Evolutionary conservation across 345 rosid genomes (phyloP).

Genomic region (Conringia planisiliqua): DNA sequence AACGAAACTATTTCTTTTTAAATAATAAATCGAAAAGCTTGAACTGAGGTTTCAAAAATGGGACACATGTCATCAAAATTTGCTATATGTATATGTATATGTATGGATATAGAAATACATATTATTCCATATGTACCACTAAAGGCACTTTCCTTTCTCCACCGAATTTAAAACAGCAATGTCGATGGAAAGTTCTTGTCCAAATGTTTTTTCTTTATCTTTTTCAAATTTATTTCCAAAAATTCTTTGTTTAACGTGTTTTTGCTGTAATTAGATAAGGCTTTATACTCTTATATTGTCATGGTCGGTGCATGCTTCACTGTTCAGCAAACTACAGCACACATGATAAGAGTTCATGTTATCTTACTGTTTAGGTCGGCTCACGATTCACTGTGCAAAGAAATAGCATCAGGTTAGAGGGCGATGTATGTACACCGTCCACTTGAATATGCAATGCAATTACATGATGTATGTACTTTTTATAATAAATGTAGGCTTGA

Average conservation of each 20-base stretch:
- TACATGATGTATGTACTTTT: neutral
- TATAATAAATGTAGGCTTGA: neutral
- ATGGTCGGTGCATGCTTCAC: conserved; percentile 27
- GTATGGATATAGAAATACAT: neutral
- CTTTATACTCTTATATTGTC: neutral
- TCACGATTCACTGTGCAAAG: neutral
- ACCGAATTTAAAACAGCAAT: conserved; percentile 14
- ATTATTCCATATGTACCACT: conserved; percentile 7
- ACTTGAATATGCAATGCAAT: neutral
- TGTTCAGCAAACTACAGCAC: neutral
- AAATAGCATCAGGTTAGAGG: neutral
- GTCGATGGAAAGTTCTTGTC: conserved; percentile 13
- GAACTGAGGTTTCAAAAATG: neutral
- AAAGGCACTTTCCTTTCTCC: conserved; percentile 16
- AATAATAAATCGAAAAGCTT: neutral
- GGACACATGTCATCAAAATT: conserved; percentile 11
- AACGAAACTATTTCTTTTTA: neutral
- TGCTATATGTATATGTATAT: neutral
- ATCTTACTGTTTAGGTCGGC: conserved; percentile 16
- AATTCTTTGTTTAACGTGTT: neutral
- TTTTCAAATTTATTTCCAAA: neutral
- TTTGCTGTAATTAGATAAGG: neutral
- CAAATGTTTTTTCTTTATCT: neutral
- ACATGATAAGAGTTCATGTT: neutral
- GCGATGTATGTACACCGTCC: neutral